phyloP scores from a whole-genome alignment of 306 rosid species.

The Sesbania bispinosa region DNA sequence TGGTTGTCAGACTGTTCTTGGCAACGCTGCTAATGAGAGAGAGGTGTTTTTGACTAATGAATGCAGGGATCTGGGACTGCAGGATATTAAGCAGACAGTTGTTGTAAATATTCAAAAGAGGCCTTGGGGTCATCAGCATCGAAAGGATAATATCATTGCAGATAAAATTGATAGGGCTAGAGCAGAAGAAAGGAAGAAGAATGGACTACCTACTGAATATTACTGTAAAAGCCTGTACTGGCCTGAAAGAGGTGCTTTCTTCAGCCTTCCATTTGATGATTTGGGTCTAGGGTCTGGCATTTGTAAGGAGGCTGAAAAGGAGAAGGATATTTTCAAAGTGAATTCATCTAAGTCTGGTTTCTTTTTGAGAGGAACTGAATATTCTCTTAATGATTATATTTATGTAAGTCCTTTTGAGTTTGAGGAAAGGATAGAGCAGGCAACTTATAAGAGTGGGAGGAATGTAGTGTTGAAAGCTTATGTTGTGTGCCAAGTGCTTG shows the following conservation, averaged over 20 bases:
- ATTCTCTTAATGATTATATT: constrained; percentile 54
- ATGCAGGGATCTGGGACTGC: too few species aligned
- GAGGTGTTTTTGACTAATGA: too few species aligned
- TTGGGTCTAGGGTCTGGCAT: constrained; percentile 64
- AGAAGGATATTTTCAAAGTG: constrained; percentile 38
- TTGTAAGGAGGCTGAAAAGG: constrained; percentile 48
- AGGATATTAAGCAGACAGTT: too few species aligned
- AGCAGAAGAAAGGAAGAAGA: too few species aligned
- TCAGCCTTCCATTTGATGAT: constrained; percentile 36
- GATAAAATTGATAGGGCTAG: too few species aligned
- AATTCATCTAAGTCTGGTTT: constrained; percentile 47
- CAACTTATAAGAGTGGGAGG: constrained; percentile 60
- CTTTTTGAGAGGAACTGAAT: constrained; percentile 42
- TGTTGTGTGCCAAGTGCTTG: constrained; percentile 64
- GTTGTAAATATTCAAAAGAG: too few species aligned
- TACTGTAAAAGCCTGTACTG: constrained; percentile 51
- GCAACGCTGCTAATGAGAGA: too few species aligned
- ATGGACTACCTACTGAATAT: too few species aligned
- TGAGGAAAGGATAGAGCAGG: constrained; percentile 49
- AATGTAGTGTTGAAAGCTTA: constrained; percentile 74
- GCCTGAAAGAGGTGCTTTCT: constrained; percentile 60
- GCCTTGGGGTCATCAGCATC: too few species aligned
- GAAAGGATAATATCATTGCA: too few species aligned
- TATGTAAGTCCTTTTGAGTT: constrained; percentile 57
- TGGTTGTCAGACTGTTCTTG: too few species aligned